Evolutionary conservation across 139 green algal genomes (phyloP).

Genomic region (Closterium sp.): DNA sequence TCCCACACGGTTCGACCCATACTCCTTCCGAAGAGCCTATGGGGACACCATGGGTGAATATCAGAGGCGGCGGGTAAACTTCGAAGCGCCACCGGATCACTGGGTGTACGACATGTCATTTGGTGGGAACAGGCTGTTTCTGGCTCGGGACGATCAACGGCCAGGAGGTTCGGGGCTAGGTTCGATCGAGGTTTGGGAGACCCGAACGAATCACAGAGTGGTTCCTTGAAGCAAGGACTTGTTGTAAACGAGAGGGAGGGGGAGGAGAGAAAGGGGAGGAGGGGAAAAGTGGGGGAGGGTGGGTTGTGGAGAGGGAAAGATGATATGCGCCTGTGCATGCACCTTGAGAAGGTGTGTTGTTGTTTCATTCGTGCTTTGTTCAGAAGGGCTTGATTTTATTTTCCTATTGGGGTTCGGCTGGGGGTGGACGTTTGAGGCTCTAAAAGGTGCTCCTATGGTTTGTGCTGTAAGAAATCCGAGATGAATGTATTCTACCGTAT

Average conservation of each 20-base stretch:
- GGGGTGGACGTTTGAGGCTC: background rate
- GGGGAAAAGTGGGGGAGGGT: background rate
- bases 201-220: background rate
- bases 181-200: background rate
- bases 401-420: background rate
- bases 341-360: background rate
- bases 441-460: no score
- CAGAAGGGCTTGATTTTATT: background rate
- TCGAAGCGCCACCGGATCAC: background rate
- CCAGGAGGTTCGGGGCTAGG: background rate
- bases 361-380: background rate
- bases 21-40: background rate
- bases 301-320: background rate
- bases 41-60: background rate
- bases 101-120: background rate
- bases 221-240: background rate
- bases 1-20: background rate
- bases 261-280: background rate
- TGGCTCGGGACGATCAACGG: background rate
- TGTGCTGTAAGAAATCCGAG: no score
- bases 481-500: no score
- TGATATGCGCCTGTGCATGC: background rate
- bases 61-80: background rate
- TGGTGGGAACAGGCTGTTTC: background rate
- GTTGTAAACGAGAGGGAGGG: background rate